Conservation (phyloP, 2,329 filamentous ascomycete genomes). For the Rutstroemia sp. region DNA sequence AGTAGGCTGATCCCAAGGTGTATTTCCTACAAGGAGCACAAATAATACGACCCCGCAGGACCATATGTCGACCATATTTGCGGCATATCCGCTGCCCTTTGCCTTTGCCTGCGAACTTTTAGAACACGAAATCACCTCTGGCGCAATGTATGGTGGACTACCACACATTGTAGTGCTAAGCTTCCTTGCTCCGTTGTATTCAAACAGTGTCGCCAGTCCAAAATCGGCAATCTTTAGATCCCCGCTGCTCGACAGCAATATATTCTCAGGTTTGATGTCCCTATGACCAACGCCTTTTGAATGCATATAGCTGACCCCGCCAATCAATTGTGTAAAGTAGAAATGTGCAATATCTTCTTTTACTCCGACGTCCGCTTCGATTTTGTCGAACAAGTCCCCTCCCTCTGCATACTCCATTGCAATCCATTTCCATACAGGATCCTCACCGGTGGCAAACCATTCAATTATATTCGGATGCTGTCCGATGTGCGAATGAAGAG, state of each 20-base stretch:
- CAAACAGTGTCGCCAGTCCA: constrained; percentile 88
- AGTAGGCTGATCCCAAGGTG: constrained; percentile 93
- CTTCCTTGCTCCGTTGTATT: constrained; percentile 78
- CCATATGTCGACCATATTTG: constrained; percentile 89
- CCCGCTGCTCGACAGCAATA: constrained; percentile 76
- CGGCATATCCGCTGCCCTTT: constrained; percentile 56
- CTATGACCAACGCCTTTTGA: constrained; percentile 91
- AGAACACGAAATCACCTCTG: constrained; percentile 65
- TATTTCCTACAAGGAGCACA: constrained; percentile 90
- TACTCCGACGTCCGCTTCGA: constrained; percentile 95
- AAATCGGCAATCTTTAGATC: constrained; percentile 95
- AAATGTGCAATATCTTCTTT: constrained; percentile 90
- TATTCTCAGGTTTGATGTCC: constrained; percentile 91
- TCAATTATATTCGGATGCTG: constrained; percentile 91
- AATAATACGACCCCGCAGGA: constrained; percentile 98
- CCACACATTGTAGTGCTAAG: constrained; percentile 85
- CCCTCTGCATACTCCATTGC: constrained; percentile 96
- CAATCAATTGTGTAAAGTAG: constrained; percentile 88
- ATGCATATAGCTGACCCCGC: constrained; percentile 91
- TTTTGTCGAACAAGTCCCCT: constrained; percentile 97
- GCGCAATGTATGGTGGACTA: constrained; percentile 93
- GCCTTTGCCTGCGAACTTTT: constrained; percentile 39
- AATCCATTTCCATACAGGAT: constrained; percentile 88
- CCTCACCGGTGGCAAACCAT: constrained; percentile 83
- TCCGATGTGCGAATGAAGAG: constrained; percentile 80